A percentile compares a stretch with the other conserved stretches of the same genome.
Evolutionary conservation across 169 alveolate species (phyloP).

Genomic region (Amoebophrya sp.): DNA sequence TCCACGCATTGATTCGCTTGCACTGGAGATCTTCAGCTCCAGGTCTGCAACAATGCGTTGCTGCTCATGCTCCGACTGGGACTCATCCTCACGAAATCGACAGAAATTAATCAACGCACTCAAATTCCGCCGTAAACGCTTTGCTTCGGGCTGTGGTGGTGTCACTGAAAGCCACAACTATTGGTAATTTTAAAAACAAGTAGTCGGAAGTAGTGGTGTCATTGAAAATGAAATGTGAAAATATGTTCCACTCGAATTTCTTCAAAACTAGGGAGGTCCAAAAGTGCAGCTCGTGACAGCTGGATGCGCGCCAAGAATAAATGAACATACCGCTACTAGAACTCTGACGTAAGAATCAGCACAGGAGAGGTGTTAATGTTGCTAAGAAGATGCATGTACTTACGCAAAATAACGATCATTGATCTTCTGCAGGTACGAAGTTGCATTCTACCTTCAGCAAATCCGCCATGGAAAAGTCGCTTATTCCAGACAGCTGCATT

Average conservation of each 20-base stretch:
- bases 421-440: not conserved
- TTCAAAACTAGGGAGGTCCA: no score
- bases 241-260: no score
- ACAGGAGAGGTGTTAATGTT: no score
- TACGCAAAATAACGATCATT: not conserved
- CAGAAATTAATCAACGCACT: not conserved
- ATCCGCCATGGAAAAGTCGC: not conserved
- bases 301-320: not conserved
- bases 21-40: not conserved
- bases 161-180: not conserved
- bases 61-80: constrained; percentile 2
- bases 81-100: not conserved
- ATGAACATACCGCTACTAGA: not conserved
- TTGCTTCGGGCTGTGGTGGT: not conserved
- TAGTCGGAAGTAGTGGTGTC: no score
- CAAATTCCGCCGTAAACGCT: constrained; percentile 9
- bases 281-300: no score
- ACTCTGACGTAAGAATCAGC: no score
- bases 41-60: not conserved
- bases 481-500: not conserved
- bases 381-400: no score
- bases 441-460: not conserved
- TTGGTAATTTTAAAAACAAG: no score
- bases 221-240: no score
- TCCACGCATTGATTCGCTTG: not conserved